These are phyloP conservation scores for Pichia kudriavzevii DNA, from an alignment of 1,139 yeast species.

Conservation along the genomic window DNA sequence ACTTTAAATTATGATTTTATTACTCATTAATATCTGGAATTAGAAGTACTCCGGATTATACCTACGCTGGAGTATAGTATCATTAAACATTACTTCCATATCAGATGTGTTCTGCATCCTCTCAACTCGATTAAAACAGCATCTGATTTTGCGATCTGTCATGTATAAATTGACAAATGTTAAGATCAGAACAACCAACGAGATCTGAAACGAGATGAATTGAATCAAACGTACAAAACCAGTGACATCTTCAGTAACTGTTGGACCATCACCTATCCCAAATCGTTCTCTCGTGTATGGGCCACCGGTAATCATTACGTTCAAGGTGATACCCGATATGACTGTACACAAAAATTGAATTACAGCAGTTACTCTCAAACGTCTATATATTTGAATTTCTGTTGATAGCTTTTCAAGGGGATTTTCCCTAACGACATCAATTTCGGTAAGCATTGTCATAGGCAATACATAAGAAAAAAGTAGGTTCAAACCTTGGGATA, in stretches of 20 bases:
- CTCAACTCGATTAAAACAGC: slow-evolving; percentile 21
- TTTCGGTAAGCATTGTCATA: slow-evolving; percentile 17
- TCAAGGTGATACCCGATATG: slow-evolving; percentile 20
- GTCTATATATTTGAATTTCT: slow-evolving; percentile 20
- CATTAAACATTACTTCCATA: slow-evolving; percentile 7
- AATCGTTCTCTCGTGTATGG: slow-evolving; percentile 7
- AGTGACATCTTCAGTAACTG: slow-evolving; percentile 19
- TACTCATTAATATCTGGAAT: not conserved
- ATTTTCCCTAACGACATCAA: slow-evolving; percentile 20
- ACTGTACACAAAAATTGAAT: slow-evolving; percentile 17
- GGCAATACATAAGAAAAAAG: slow-evolving; percentile 24
- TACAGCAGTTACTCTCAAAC: slow-evolving; percentile 15
- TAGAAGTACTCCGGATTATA: slow-evolving; percentile 4
- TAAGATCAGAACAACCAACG: slow-evolving; percentile 15
- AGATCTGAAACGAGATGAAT: slow-evolving; percentile 14
- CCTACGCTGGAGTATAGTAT: slow-evolving; percentile 9
- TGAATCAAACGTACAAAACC: slow-evolving; percentile 12
- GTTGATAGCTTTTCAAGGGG: slow-evolving; percentile 20
- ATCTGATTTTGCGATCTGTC: slow-evolving; percentile 19
- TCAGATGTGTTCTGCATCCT: slow-evolving; percentile 12
- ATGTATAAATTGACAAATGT: slow-evolving; percentile 20
- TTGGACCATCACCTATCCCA: not conserved
- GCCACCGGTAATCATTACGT: slow-evolving; percentile 12
- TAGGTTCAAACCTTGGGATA: slow-evolving; percentile 21
- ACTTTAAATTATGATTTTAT: not conserved